Evolutionary conservation across 768 basidiomycete genomes (phyloP).

Genomic region (Calocybe cyanea): DNA sequence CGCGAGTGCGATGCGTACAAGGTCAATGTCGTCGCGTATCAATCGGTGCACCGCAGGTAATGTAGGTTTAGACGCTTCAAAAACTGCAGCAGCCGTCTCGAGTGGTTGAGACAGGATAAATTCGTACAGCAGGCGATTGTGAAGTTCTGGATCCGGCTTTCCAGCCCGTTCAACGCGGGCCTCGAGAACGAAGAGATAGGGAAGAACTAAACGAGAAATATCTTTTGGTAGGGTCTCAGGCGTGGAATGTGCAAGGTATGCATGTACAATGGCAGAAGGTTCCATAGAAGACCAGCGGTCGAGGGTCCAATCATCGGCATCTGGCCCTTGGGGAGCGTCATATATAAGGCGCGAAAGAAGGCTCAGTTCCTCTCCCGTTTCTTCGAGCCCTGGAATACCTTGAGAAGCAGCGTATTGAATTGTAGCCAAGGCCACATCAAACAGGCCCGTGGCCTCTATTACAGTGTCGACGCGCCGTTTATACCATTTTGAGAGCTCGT

Average conservation of each 20-base stretch:
- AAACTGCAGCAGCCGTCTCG: conserved; percentile 66
- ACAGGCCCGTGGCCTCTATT: conserved; percentile 64
- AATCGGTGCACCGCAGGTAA: conserved; percentile 66
- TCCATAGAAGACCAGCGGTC: conserved; percentile 67
- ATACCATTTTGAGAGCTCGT: conserved; percentile 75
- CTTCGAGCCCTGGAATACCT: conserved; percentile 74
- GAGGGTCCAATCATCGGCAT: conserved; percentile 72
- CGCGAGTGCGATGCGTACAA: conserved; percentile 82
- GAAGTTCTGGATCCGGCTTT: conserved; percentile 61
- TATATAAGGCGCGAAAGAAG: conserved; percentile 86
- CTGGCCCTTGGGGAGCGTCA: conserved; percentile 55
- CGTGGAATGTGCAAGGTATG: conserved; percentile 74
- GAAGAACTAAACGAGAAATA: conserved; percentile 76
- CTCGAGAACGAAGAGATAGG: conserved; percentile 92
- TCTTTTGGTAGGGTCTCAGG: conserved; percentile 61
- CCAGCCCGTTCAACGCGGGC: conserved; percentile 81
- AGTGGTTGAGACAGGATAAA: conserved; percentile 70
- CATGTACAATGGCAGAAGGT: conserved; percentile 59
- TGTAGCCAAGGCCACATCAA: conserved; percentile 73
- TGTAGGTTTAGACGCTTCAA: conserved; percentile 91
- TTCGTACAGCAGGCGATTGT: conserved; percentile 62
- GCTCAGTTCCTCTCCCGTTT: conserved; percentile 87
- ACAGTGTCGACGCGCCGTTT: conserved; percentile 55
- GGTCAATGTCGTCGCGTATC: conserved; percentile 77
- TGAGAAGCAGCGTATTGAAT: conserved; percentile 85